Evolutionary conservation across 768 basidiomycete genomes (phyloP).

Genomic region (Agaricus subrufescens): DNA sequence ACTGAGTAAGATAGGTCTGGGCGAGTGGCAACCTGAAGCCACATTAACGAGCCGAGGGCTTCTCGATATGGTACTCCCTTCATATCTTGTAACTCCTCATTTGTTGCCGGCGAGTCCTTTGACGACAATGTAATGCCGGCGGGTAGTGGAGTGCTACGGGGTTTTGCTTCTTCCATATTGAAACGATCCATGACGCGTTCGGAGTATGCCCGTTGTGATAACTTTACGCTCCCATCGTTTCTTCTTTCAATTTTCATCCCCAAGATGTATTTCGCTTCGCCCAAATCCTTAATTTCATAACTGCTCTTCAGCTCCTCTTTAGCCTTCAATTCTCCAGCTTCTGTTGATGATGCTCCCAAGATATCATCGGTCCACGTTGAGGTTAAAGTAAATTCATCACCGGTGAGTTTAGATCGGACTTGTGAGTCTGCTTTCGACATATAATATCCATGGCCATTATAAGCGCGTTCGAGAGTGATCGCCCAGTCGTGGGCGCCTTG

Average conservation of each 20-base stretch:
- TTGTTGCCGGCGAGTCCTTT: neutral
- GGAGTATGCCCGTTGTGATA: no score
- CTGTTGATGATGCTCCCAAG: no score
- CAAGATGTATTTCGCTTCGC: no score
- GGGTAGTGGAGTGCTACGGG: constrained; percentile 11
- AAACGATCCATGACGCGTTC: no score
- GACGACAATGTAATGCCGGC: neutral
- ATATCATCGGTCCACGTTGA: neutral
- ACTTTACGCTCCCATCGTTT: no score
- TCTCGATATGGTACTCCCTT: constrained; percentile 7
- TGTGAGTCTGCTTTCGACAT: neutral
- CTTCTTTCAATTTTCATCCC: no score
- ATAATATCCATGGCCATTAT: constrained; percentile 9
- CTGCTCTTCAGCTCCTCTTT: no score
- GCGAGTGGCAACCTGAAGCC: neutral
- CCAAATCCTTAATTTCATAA: constrained; percentile 1
- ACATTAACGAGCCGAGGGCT: constrained; percentile 21
- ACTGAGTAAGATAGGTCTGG: no score
- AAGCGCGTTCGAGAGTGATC: constrained; percentile 2
- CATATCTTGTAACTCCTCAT: neutral
- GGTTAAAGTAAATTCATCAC: constrained; percentile 3
- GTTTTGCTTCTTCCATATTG: constrained; percentile 7
- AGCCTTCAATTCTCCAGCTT: no score
- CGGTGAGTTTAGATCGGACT: constrained; percentile 7
- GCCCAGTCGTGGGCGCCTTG: no score